These are phyloP conservation scores for Pseudogymnoascus verrucosus DNA, from an alignment of 2,329 filamentous ascomycete genomes.

Conservation along the genomic window DNA sequence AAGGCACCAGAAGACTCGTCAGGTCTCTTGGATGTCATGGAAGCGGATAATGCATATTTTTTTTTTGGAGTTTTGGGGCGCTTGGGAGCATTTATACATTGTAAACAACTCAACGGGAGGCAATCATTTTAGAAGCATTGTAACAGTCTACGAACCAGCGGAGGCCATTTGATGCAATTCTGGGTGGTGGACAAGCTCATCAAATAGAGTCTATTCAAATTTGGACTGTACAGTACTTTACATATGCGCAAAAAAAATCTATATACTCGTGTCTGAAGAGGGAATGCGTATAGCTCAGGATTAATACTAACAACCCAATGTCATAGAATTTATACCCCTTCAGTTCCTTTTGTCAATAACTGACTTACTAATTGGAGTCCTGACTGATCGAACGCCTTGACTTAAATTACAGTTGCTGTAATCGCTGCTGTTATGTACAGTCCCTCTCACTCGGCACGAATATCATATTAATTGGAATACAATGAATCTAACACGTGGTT, in stretches of 20 bases:
- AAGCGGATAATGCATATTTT: neutral
- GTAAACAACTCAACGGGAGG: conserved; percentile 5
- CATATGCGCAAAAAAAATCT: neutral
- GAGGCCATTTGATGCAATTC: conserved; percentile 6
- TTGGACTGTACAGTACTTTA: conserved; percentile 1
- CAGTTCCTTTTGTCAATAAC: no score
- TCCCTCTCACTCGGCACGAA: no score
- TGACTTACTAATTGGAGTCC: no score
- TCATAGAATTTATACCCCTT: no score
- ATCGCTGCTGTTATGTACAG: no score
- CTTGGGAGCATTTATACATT: neutral
- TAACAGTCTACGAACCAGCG: conserved; percentile 6
- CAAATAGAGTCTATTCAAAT: neutral
- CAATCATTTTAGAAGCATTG: conserved; percentile 8
- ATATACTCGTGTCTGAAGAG: neutral
- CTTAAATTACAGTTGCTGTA: no score
- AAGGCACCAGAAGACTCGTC: neutral
- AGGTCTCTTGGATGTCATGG: neutral
- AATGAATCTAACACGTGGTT: neutral
- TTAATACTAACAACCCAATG: no score
- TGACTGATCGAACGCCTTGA: no score
- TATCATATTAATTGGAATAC: neutral
- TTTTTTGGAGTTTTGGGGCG: neutral
- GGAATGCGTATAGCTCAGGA: no score
- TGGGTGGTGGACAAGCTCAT: neutral